Percentiles rank a stretch among this genome's conserved stretches.
These are phyloP conservation scores for Asclepias syriaca DNA, from an alignment of 257 asterid species.

Conservation along the genomic window DNA sequence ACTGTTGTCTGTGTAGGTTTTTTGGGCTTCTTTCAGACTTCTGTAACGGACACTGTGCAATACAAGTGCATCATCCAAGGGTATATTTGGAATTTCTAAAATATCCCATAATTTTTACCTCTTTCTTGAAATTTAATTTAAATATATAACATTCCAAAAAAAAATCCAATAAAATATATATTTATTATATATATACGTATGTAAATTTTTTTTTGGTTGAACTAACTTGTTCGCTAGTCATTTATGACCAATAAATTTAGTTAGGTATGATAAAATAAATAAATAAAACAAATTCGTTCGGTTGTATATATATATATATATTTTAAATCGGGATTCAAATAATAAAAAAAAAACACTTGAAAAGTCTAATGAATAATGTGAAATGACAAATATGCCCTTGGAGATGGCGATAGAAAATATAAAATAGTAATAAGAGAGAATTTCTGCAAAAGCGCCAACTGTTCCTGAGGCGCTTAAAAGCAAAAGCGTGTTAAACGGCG, in stretches of 20 bases:
- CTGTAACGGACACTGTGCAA: neutral
- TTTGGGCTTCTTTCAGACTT: neutral
- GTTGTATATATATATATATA: too few relatives aligned
- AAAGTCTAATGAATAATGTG: neutral
- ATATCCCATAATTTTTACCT: too few relatives aligned
- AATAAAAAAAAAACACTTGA: too few relatives aligned
- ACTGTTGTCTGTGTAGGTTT: neutral
- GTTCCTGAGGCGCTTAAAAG: neutral
- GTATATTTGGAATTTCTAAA: constrained; percentile 4
- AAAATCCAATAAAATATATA: too few relatives aligned
- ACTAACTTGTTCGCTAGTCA: neutral
- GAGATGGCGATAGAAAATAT: neutral
- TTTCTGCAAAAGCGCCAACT: neutral
- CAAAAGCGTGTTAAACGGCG: neutral
- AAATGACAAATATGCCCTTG: neutral
- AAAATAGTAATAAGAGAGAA: too few relatives aligned
- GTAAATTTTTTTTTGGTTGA: neutral
- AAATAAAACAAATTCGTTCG: too few relatives aligned
- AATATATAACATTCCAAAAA: too few relatives aligned
- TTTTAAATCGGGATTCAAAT: too few relatives aligned
- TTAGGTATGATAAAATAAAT: neutral
- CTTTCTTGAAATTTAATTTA: too few relatives aligned
- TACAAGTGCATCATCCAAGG: neutral
- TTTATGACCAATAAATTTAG: neutral
- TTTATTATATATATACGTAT: too few relatives aligned